A percentile compares a stretch with the other conserved stretches of the same genome.
Conservation (phyloP, 441 rosid species). For the Adansonia grandidieri region DNA sequence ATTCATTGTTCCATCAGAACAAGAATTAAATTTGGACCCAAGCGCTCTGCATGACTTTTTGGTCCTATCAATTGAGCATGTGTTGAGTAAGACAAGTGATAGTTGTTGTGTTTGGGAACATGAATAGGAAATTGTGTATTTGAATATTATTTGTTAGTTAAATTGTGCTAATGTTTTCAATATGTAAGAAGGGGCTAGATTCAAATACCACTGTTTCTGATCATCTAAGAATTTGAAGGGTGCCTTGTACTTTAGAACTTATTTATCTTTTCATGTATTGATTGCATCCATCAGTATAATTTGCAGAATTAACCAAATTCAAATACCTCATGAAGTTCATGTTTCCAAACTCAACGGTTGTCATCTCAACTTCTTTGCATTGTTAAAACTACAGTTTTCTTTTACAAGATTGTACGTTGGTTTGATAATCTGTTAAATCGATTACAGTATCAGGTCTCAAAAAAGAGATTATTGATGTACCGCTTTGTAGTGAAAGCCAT, state of each 20-base stretch:
- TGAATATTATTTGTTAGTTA: not conserved
- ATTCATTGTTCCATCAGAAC: not conserved
- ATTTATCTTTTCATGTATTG: not conserved
- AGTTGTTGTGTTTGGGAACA: not conserved
- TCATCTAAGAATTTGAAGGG: not conserved
- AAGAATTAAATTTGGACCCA: not conserved
- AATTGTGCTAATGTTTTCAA: not conserved
- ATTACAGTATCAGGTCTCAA: not conserved
- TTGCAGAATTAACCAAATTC: not conserved
- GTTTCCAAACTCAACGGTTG: slow-evolving; percentile 8
- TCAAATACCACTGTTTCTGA: not conserved
- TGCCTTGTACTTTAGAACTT: not conserved
- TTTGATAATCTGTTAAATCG: not conserved
- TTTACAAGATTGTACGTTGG: not conserved
- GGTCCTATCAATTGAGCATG: not conserved
- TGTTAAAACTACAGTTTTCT: not conserved
- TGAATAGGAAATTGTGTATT: not conserved
- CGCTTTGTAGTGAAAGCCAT: not conserved
- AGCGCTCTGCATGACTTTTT: not conserved
- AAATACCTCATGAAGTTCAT: not conserved
- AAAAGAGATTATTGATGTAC: not conserved
- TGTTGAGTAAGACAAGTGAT: not conserved
- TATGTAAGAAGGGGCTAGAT: not conserved
- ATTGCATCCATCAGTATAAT: not conserved
- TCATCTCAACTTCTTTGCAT: too few species aligned